Evolutionary conservation across 352 stramenopile genomes (phyloP).

Genomic region (Phytopythium oedochilum): DNA sequence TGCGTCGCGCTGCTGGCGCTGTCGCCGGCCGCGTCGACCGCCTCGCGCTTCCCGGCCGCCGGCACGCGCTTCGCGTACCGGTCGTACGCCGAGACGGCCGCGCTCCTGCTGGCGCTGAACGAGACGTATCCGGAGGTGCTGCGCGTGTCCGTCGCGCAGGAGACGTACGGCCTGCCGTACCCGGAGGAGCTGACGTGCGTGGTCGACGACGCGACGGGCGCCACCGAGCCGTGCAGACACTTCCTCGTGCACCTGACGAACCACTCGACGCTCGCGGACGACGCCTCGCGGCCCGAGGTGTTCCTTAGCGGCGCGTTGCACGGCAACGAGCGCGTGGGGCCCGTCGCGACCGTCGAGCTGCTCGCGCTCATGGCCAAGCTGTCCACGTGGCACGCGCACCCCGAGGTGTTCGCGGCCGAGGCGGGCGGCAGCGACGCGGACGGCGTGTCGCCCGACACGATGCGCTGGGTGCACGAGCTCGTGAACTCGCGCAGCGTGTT

Average conservation of each 20-base stretch:
- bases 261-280: conserved; percentile 65
- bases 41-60: background rate
- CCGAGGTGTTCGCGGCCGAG: background rate
- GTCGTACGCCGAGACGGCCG: conserved; percentile 65
- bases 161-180: conserved; percentile 77
- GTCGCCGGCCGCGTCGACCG: background rate
- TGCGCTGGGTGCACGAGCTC: conserved; percentile 68
- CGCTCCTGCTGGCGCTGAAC: conserved; percentile 63
- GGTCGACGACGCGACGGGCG: conserved; percentile 32
- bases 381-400: conserved; percentile 29
- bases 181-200: conserved; percentile 59
- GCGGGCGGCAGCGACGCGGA: conserved; percentile 6
- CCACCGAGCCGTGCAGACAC: conserved; percentile 61
- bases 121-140: conserved; percentile 75
- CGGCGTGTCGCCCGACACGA: conserved; percentile 38
- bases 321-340: conserved; percentile 94
- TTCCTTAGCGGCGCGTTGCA: conserved; percentile 97
- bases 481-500: conserved; percentile 85
- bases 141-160: conserved; percentile 75
- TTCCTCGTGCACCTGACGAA: conserved; percentile 88
- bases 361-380: conserved; percentile 82
- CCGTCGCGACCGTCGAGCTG: conserved; percentile 88
- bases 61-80: conserved; percentile 48
- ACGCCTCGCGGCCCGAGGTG: conserved; percentile 87
- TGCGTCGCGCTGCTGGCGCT: background rate